A percentile compares a stretch with the other conserved stretches of the same genome.
These are phyloP conservation scores for Pythium rhizo-oryzae DNA, from an alignment of 352 stramenopile genomes.

Conservation along the genomic window DNA sequence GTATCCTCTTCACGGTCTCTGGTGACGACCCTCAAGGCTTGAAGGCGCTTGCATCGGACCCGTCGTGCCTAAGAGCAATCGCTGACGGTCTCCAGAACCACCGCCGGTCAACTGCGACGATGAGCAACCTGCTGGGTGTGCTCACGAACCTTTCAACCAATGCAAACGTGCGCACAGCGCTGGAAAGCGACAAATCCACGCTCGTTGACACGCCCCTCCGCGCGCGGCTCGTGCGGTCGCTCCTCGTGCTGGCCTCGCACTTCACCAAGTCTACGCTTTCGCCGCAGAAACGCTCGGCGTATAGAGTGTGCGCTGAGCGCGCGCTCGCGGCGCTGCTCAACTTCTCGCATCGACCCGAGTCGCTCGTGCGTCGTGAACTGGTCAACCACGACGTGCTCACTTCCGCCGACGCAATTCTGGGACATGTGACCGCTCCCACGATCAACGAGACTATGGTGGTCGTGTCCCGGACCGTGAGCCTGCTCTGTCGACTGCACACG, in stretches of 20 bases:
- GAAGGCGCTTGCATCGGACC: conserved; percentile 23
- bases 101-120: conserved; percentile 6
- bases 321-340: conserved; percentile 68
- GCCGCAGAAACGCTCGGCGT: neutral
- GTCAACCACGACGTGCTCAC: conserved; percentile 26
- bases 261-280: conserved; percentile 16
- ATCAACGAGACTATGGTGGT: conserved; percentile 36
- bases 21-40: conserved; percentile 38
- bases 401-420: conserved; percentile 31
- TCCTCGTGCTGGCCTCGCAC: conserved; percentile 27
- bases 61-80: conserved; percentile 22
- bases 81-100: neutral
- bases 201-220: neutral
- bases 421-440: conserved; percentile 7
- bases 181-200: neutral
- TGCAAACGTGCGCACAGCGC: conserved; percentile 24
- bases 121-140: conserved; percentile 54
- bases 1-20: conserved; percentile 60
- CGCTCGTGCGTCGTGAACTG: conserved; percentile 42
- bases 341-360: conserved; percentile 45
- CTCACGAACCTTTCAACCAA: conserved; percentile 64
- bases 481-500: conserved; percentile 67
- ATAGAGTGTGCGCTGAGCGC: conserved; percentile 37
- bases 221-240: conserved; percentile 21
- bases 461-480: conserved; percentile 44